These are phyloP conservation scores for Wickerhamiella sergipiensis DNA, from an alignment of 805 yeast species.

Conservation along the genomic window DNA sequence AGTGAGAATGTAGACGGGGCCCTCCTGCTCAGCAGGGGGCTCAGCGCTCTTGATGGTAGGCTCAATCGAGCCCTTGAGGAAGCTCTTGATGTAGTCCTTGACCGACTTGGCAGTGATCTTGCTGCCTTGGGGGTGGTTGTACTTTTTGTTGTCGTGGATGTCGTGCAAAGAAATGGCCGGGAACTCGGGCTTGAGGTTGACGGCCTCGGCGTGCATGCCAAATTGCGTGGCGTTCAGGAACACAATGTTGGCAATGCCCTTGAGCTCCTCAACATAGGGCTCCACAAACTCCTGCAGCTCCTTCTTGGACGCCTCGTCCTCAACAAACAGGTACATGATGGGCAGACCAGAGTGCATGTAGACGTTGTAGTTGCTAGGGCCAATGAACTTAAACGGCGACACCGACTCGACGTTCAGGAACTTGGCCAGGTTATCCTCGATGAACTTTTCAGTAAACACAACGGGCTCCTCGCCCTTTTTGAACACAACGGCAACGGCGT, in stretches of 20 bases:
- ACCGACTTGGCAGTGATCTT: constrained; percentile 41
- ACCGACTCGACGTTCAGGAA: constrained; percentile 51
- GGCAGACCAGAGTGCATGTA: constrained; percentile 68
- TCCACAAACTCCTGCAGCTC: constrained; percentile 38
- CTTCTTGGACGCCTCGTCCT: constrained; percentile 49
- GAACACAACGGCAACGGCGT: constrained; percentile 38
- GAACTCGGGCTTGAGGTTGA: constrained; percentile 65
- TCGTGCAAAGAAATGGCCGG: constrained; percentile 89
- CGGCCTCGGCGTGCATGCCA: constrained; percentile 76
- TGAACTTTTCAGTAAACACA: constrained; percentile 20
- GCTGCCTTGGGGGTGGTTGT: constrained; percentile 51
- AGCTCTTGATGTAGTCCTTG: constrained; percentile 48
- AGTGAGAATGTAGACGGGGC: constrained; percentile 61
- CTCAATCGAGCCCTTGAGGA: constrained; percentile 45
- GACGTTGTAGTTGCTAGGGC: constrained; percentile 58
- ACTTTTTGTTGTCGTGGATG: constrained; percentile 52
- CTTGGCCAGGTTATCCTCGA: constrained; percentile 27
- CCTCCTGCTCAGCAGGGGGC: constrained; percentile 59
- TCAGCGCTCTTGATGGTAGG: constrained; percentile 77
- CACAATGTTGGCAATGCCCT: constrained; percentile 76
- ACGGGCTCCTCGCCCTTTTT: constrained; percentile 23
- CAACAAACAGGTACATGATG: constrained; percentile 78
- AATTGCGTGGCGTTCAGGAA: constrained; percentile 70
- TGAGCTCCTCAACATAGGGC: constrained; percentile 55
- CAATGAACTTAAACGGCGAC: constrained; percentile 80